Evolutionary conservation across 306 rosid species (phyloP), one percentile per base, ranked within the genome.

Genomic region (Quercus parvula): DNA sequence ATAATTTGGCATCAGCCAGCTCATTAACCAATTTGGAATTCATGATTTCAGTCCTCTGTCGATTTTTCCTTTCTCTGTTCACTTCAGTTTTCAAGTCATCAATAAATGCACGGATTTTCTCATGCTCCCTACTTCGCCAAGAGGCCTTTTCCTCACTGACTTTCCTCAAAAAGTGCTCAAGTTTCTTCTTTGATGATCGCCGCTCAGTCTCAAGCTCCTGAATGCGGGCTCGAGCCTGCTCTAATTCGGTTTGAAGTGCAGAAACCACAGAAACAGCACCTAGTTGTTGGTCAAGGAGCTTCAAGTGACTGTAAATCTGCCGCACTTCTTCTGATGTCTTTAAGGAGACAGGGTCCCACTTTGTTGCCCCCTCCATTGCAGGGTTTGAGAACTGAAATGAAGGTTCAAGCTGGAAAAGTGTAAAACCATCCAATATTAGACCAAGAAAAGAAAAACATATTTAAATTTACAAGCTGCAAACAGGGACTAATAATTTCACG

Each of bases 41-140:
- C 71, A 90, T 82, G 59, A 91, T 85, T 82, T 92, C 99, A 78
- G 81, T 85, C 89, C 94, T 90, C 72, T 92, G 93, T 49, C 91
- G 92, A 78, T 71, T 84, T 81, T 92, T 94, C 89, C 97, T 86
- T 87, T 94, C 97, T 69, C 94, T 85, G 82, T 73, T 91, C 80
- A 90, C 71, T 84, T 90, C 97, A 59, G 88, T 67, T 83, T 89
- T 92, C 22, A 88, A 51, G 83, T 92, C 96, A 77, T 90, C 97
- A 62, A 92, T 81, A 70, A 88, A 92, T 25, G 85, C 90, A 56
- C 97, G 94, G 30, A 94, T 89, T 90, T 92, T 94, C 87, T 92
- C 97, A 86, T 92, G 99, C 84, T 94, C 99, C 84, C 94, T 81
- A 84, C 91, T 91, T 77, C 90, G 78, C 97, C 97, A 92, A 33